Evolutionary conservation across 805 yeast species (phyloP).

Genomic region (Blastobotrys parvus): DNA sequence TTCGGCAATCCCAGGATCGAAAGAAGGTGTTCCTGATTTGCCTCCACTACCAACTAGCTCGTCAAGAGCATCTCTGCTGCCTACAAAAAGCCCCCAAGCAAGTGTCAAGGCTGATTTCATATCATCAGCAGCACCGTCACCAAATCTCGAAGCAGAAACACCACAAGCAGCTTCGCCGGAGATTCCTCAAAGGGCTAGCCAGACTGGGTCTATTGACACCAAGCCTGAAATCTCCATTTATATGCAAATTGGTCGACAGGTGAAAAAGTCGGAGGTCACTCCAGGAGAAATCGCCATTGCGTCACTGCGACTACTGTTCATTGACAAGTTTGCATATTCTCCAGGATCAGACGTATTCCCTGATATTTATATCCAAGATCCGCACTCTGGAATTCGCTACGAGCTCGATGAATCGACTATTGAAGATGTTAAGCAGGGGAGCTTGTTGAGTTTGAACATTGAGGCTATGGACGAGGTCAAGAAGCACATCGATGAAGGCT

Average conservation of each 20-base stretch:
- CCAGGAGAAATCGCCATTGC: constrained; percentile 30
- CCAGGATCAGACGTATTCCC: constrained; percentile 71
- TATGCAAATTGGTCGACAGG: constrained; percentile 27
- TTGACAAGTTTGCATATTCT: constrained; percentile 79
- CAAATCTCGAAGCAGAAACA: neutral
- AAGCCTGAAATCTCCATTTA: constrained; percentile 18
- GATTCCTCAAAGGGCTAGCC: neutral
- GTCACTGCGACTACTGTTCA: constrained; percentile 52
- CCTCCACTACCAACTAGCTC: constrained; percentile 21
- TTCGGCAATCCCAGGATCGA: constrained; percentile 23
- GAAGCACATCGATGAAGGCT: constrained; percentile 24
- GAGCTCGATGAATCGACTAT: constrained; percentile 69
- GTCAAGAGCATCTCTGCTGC: constrained; percentile 20
- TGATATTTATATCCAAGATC: constrained; percentile 64
- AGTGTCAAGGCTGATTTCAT: constrained; percentile 15
- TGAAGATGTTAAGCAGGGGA: constrained; percentile 50
- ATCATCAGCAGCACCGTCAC: neutral
- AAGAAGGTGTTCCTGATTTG: constrained; percentile 15
- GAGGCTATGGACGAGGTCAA: constrained; percentile 36
- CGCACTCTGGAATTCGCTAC: constrained; percentile 50
- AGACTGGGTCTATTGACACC: neutral
- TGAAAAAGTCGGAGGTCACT: constrained; percentile 24
- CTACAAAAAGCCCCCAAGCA: constrained; percentile 18
- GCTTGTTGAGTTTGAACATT: constrained; percentile 46
- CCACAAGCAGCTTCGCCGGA: neutral